Percentiles rank a stretch among this genome's conserved stretches.
phyloP scores from a whole-genome alignment of 2,329 filamentous ascomycete genomes.

The Sphaerostilbella broomeana region DNA sequence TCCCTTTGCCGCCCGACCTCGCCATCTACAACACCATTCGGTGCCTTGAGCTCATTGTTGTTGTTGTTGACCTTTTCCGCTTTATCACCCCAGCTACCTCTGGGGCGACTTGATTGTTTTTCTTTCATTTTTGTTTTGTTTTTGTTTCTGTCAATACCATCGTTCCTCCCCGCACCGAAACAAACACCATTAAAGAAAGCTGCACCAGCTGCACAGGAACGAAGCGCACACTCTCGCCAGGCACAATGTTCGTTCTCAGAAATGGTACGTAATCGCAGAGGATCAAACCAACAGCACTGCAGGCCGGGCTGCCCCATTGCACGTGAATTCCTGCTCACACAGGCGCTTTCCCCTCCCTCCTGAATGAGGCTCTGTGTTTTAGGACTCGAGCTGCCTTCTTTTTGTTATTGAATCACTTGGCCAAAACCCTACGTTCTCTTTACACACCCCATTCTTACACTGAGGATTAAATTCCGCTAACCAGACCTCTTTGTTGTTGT shows the following conservation, averaged over 20 bases:
- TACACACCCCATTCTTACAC: not conserved
- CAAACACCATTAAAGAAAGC: not conserved
- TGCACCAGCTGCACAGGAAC: slow-evolving; percentile 6
- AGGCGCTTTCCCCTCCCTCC: too few species aligned
- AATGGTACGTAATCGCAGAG: slow-evolving; percentile 33
- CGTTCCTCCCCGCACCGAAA: not conserved
- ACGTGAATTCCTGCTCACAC: too few species aligned
- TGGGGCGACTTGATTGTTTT: not conserved
- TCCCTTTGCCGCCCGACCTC: not conserved
- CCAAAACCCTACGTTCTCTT: slow-evolving; percentile 2
- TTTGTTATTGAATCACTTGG: not conserved
- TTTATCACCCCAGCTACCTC: not conserved
- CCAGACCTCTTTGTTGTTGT: too few species aligned
- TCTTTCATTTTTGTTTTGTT: not conserved
- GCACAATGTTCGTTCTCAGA: slow-evolving; percentile 35
- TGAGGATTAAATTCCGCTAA: not conserved
- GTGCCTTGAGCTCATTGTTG: too few species aligned
- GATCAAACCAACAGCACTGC: too few species aligned
- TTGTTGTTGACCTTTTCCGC: slow-evolving; percentile 6
- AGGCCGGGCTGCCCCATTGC: too few species aligned
- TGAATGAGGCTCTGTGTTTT: too few species aligned
- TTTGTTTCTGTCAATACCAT: not conserved
- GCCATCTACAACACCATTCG: not conserved
- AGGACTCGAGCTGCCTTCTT: too few species aligned
- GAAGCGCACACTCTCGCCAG: slow-evolving; percentile 17